These are phyloP conservation scores for Rhododendron vialii DNA, from an alignment of 148 eudicot genomes.

Conservation along the genomic window DNA sequence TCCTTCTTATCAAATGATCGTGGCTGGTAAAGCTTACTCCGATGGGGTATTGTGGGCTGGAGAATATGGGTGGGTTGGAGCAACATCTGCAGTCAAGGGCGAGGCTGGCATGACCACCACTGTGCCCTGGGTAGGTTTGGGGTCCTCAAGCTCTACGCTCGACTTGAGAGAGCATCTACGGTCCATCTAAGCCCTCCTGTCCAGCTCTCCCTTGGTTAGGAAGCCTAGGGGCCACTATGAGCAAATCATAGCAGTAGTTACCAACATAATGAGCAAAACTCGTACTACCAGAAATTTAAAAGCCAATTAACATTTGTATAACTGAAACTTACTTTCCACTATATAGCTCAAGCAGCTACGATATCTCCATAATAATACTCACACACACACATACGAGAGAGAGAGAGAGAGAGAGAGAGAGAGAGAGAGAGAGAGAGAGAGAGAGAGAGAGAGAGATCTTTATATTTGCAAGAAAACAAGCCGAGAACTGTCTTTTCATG, in stretches of 20 bases:
- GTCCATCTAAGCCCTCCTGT: not conserved
- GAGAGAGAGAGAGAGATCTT: not conserved
- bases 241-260: not conserved
- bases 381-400: not conserved
- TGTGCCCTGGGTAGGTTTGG: not conserved
- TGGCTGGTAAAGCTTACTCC: not conserved
- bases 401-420: too few relatives aligned
- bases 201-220: slow-evolving; percentile 1
- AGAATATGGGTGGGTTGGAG: not conserved
- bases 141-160: not conserved
- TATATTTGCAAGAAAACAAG: not conserved
- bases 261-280: not conserved
- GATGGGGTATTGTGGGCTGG: not conserved
- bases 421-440: too few relatives aligned
- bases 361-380: not conserved
- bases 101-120: not conserved
- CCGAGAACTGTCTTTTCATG: not conserved
- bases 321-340: not conserved
- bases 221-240: not conserved
- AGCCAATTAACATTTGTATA: not conserved
- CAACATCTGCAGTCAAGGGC: not conserved
- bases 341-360: not conserved
- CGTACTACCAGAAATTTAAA: not conserved
- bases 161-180: not conserved
- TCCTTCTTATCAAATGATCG: not conserved